Evolutionary conservation across 2,329 filamentous ascomycete genomes (phyloP).

Genomic region (Aspergillus quadrilineatus): DNA sequence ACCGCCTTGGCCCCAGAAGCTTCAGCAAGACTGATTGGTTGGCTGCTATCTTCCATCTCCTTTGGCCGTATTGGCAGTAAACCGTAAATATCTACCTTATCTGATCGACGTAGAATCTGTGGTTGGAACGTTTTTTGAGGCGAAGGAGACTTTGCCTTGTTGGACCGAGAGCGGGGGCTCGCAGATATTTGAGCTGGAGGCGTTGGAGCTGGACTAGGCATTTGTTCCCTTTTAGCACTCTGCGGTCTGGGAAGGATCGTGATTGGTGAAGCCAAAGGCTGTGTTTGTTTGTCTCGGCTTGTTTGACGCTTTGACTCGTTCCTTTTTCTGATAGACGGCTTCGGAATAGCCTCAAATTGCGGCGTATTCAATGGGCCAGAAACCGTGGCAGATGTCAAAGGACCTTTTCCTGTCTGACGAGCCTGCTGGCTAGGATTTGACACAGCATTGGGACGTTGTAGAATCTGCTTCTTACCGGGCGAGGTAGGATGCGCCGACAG

Average conservation of each 20-base stretch:
- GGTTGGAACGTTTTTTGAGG: slow-evolving; percentile 52
- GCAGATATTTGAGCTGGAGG: slow-evolving; percentile 16
- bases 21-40: slow-evolving; percentile 12
- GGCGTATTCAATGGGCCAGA: slow-evolving; percentile 42
- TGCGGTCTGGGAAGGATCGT: slow-evolving; percentile 40
- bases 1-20: slow-evolving; percentile 13
- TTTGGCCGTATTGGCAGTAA: slow-evolving; percentile 30
- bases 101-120: slow-evolving; percentile 54
- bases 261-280: slow-evolving; percentile 33
- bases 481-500: slow-evolving; percentile 47
- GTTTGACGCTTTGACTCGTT: slow-evolving; percentile 25
- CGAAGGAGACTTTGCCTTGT: slow-evolving; percentile 31
- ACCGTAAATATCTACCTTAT: slow-evolving; percentile 33
- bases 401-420: slow-evolving; percentile 14
- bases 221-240: slow-evolving; percentile 29
- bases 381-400: slow-evolving; percentile 39
- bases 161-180: slow-evolving; percentile 10
- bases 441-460: slow-evolving; percentile 29
- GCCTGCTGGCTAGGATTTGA: slow-evolving; percentile 14
- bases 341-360: slow-evolving; percentile 37
- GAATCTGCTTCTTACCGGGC: slow-evolving; percentile 32
- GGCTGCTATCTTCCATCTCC: slow-evolving; percentile 20
- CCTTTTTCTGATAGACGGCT: slow-evolving; percentile 26
- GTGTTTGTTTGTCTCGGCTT: slow-evolving; percentile 23
- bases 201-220: slow-evolving; percentile 6